A percentile compares a stretch with the other conserved stretches of the same genome.
These are phyloP conservation scores for Cryptosporidium muris DNA, from an alignment of 169 alveolate genomes.

Conservation along the genomic window DNA sequence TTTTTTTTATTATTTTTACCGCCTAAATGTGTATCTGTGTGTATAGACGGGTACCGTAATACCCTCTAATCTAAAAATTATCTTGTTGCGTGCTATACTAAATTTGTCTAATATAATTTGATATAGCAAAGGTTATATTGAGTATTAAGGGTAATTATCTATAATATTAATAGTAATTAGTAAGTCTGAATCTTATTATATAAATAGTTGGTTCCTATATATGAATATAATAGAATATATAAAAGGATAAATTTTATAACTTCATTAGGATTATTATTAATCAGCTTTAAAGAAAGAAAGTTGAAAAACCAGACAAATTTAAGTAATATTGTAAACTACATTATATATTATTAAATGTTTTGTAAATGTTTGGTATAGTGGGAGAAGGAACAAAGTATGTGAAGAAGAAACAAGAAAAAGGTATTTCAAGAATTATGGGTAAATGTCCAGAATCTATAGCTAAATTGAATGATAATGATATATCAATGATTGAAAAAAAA, in stretches of 20 bases:
- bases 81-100: neutral
- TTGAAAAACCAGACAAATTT: neutral
- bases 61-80: too few relatives aligned
- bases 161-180: neutral
- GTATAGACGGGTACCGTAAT: neutral
- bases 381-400: constrained; percentile 32
- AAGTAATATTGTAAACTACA: neutral
- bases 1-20: neutral
- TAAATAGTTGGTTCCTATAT: neutral
- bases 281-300: neutral
- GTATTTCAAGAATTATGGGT: neutral
- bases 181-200: neutral
- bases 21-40: neutral
- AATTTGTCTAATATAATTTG: neutral
- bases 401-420: constrained; percentile 18
- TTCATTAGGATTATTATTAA: neutral
- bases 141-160: neutral
- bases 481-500: constrained; percentile 32
- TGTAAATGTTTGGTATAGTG: constrained; percentile 2
- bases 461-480: constrained; percentile 9
- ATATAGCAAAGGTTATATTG: neutral
- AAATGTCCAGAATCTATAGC: neutral
- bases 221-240: neutral
- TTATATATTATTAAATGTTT: constrained; percentile 3
- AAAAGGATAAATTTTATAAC: neutral